Base-by-base conservation (phyloP, 139 green algal species). In the Astrephomene gubernaculifera region DNA sequence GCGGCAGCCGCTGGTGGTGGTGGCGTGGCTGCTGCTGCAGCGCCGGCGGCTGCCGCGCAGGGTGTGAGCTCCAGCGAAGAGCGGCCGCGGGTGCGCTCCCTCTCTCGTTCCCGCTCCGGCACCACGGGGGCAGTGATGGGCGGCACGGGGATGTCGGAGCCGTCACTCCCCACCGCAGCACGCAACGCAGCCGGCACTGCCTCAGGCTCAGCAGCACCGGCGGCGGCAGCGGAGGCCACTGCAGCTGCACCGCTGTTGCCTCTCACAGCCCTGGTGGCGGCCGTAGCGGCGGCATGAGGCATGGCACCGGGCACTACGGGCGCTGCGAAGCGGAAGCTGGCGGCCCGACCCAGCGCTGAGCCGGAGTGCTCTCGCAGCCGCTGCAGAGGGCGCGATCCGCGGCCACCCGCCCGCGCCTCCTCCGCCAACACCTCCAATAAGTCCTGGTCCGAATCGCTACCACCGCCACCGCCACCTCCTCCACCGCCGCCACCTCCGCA, bases 261-360 rank as follows among this genome's bases (percentile, higher is more conserved):
- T n/a, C n/a, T n/a, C n/a, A 36, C 12, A 25, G 54, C 14, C 22
- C 22, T 22, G 9, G 54, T 4, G 54, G 9, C 54, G 5, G 54
- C 54, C 9, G 9, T 25, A 33, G 54, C 54, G 5, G 54, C 54
- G 12, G 54, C 54, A 29, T 22, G 9, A 8, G n/a, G 9, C 54
- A 25, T 22, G 1, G 61, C 21, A 6, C 10, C 10, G n/a, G 71
- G 71, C 12, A 69, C 54, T 31, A 81, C 52, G 52, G 73, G 73
- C 36, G 73, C 73, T 3, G 73, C 73, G 73, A 81, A 81, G 33
- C 73, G 73, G 53, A 81, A 81, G 49, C 73, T 81, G 0, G 52
- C 52, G 52, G 53, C 24, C 73, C 69, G 68, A 25, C 73, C 53
- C 6, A 35, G 73, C 17, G 10, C 71, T 27, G n/a, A n/a, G n/a